Conservation (phyloP, 257 asterid species). For the Mentha longifolia region DNA sequence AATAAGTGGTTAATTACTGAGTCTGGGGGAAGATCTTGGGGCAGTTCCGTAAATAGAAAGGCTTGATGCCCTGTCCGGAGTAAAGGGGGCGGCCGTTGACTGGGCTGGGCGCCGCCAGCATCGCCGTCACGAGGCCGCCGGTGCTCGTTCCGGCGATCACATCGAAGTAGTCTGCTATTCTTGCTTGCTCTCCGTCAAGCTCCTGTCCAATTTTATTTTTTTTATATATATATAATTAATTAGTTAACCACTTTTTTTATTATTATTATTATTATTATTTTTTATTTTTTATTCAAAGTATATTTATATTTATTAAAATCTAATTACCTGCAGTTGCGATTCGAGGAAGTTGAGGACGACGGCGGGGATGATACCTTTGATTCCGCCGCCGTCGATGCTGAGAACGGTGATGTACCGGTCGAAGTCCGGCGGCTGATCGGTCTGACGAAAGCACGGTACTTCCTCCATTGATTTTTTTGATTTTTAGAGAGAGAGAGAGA, state of each 20-base stretch:
- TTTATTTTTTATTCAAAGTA: neutral
- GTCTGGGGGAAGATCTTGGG: conserved; percentile 69
- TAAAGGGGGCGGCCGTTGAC: conserved; percentile 53
- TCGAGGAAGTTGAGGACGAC: conserved; percentile 53
- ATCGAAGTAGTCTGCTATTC: conserved; percentile 66
- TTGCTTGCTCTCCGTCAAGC: conserved; percentile 49
- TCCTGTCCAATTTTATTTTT: conserved; percentile 38
- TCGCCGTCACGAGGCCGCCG: conserved; percentile 67
- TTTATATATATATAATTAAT: too few relatives aligned
- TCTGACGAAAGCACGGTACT: conserved; percentile 5
- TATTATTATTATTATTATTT: too few relatives aligned
- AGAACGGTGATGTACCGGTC: conserved; percentile 51
- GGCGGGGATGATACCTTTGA: conserved; percentile 58
- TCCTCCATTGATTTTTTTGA: conserved; percentile 26
- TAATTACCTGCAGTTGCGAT: conserved; percentile 51
- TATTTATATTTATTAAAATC: too few relatives aligned
- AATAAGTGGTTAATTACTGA: conserved; percentile 29
- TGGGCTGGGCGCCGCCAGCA: conserved; percentile 61
- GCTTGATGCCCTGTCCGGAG: conserved; percentile 61
- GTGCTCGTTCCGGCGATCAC: conserved; percentile 68
- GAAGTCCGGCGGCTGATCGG: conserved; percentile 42
- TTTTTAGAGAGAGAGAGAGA: neutral
- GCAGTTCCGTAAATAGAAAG: conserved; percentile 59
- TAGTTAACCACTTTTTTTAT: too few relatives aligned
- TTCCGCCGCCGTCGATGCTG: conserved; percentile 79